Conservation (phyloP, 768 basidiomycete genomes). For the Scleroderma citrinum region DNA sequence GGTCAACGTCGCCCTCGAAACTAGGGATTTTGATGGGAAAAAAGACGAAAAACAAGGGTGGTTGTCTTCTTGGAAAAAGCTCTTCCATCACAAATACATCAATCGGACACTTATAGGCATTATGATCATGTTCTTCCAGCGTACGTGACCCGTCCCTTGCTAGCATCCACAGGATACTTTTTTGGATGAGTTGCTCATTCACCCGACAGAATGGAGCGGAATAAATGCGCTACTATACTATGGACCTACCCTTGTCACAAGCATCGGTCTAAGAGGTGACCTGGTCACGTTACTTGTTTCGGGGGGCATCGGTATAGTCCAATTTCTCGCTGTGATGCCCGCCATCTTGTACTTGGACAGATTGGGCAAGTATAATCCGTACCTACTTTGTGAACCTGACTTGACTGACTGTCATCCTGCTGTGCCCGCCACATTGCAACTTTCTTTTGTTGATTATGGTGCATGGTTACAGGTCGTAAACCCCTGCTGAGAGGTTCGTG, state of each 20-base stretch:
- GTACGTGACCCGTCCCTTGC: constrained; percentile 35
- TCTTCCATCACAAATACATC: constrained; percentile 50
- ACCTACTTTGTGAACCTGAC: background rate
- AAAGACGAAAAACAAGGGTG: constrained; percentile 2
- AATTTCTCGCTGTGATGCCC: constrained; percentile 70
- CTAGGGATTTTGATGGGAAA: constrained; percentile 25
- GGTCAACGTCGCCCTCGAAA: constrained; percentile 54
- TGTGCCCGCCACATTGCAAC: background rate
- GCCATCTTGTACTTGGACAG: constrained; percentile 67
- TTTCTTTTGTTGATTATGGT: background rate
- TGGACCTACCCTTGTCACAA: constrained; percentile 64
- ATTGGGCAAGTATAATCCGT: constrained; percentile 38
- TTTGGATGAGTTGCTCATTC: background rate
- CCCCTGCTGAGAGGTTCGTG: constrained; percentile 52
- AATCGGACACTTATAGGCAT: constrained; percentile 65
- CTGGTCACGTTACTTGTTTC: constrained; percentile 59
- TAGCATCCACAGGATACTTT: background rate
- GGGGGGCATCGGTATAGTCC: constrained; percentile 75
- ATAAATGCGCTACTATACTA: constrained; percentile 84
- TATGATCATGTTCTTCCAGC: constrained; percentile 79
- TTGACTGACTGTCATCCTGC: background rate
- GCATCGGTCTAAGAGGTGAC: constrained; percentile 57
- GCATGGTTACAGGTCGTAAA: constrained; percentile 44
- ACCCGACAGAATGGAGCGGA: constrained; percentile 68
- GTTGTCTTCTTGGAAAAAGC: constrained; percentile 43